Evolutionary conservation across 2,329 filamentous ascomycete species (phyloP).

Genomic region (Polychaeton citri): DNA sequence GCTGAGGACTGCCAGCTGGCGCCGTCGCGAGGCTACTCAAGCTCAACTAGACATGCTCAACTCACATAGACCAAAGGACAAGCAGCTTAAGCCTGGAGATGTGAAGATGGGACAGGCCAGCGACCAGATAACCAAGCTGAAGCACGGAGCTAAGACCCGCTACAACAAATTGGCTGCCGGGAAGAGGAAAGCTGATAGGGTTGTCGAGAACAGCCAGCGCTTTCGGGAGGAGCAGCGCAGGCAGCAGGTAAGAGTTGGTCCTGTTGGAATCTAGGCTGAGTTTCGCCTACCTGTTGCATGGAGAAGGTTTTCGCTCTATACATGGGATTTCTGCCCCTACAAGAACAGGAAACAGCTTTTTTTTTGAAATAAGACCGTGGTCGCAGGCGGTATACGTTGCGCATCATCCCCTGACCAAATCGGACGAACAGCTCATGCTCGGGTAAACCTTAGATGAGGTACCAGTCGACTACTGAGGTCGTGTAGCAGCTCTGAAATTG

Average conservation of each 20-base stretch:
- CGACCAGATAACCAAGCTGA: conserved; percentile 88
- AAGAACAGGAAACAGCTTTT: too few relatives aligned
- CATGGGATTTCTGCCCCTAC: too few relatives aligned
- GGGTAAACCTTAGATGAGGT: too few relatives aligned
- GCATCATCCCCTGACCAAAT: too few relatives aligned
- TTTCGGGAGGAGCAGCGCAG: conserved; percentile 25
- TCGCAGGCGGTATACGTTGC: too few relatives aligned
- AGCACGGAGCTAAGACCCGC: conserved; percentile 61
- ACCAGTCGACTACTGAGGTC: too few relatives aligned
- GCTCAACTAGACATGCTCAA: conserved; percentile 58
- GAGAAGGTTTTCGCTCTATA: too few relatives aligned
- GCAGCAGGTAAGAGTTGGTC: conserved; percentile 36
- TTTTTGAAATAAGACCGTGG: too few relatives aligned
- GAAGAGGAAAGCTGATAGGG: conserved; percentile 23
- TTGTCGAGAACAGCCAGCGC: conserved; percentile 31
- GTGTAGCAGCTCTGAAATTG: too few relatives aligned
- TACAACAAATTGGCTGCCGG: conserved; percentile 28
- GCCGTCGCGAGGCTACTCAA: conserved; percentile 46
- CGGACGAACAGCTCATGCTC: too few relatives aligned
- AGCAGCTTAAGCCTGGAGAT: conserved; percentile 40
- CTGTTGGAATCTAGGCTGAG: too few relatives aligned
- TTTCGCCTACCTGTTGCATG: too few relatives aligned
- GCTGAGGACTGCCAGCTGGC: conserved; percentile 54
- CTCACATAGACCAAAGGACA: conserved; percentile 43
- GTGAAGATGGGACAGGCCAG: conserved; percentile 68